Base-by-base conservation (phyloP, 164 flowering plant species). In the Saururus chinensis region DNA sequence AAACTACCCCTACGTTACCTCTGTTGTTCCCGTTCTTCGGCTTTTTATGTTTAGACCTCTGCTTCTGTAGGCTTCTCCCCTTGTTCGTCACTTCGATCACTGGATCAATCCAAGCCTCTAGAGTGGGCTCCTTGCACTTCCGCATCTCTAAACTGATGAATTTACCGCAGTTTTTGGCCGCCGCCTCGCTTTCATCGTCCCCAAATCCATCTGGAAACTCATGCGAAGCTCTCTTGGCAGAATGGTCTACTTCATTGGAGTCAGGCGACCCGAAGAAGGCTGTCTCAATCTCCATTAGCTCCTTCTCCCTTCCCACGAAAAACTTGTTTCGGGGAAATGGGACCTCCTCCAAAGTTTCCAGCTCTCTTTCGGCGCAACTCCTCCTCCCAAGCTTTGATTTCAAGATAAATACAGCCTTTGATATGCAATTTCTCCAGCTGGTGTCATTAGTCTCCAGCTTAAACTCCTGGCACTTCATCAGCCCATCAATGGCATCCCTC, bases 301-400 rank as follows among this genome's bases (percentile, higher is more conserved):
- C 92, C 67, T 80, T 84, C 55, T 88, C 87, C 69, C 98, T 83
- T 35, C 98, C 98, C 16, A 82, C 82, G 68, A 91, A 91, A 49
- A 8, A 66, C 56, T 68, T 71, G 69, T 87, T 91, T 66, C 90
- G 83, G 5, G 84, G 81, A 54, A 85, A 85, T 1, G 88, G 86
- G 12, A 88, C 57, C 67, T 86, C 96, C 58, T 83, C 93, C 58
- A 65, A 45, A 56, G 68, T 70, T 54, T 80, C 83, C 0, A 59
- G 23, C 62, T 77, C 87, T 57, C 59, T 76, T 65, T 78, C 77
- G 0, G 76, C 75, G 51, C 77, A 73, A 66, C 96, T 85, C 71
- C 74, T 82, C 62, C 96, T 65, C 14, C 95, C 92, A 35, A 91
- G 90, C 79, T 83, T 91, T 51, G 79, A 68, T 60, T 76, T 73